Percentiles rank a stretch among this genome's conserved stretches.
phyloP scores from a whole-genome alignment of 2,329 filamentous ascomycete species.

The Stachybotrys elegans region DNA sequence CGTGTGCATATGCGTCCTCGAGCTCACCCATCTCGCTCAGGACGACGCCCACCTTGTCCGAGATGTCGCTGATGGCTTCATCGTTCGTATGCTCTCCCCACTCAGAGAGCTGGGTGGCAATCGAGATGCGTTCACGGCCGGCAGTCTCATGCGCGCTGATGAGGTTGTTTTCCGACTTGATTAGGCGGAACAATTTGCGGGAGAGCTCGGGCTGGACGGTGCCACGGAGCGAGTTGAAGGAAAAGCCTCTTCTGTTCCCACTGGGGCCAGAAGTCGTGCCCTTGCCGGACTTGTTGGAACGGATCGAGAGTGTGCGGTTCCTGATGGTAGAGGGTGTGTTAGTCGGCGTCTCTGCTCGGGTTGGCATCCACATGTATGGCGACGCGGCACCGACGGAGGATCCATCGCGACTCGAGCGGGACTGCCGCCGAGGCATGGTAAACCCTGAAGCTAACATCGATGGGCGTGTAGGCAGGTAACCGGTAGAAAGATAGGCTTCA shows the following conservation, averaged over 20 bases:
- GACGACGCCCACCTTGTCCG: constrained; percentile 92
- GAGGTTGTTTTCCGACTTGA: constrained; percentile 90
- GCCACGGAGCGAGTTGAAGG: constrained; percentile 80
- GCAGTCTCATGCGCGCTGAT: constrained; percentile 81
- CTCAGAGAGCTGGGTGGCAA: constrained; percentile 87
- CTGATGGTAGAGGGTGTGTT: constrained; percentile 34
- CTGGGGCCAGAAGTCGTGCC: constrained; percentile 29
- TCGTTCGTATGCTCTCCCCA: constrained; percentile 94
- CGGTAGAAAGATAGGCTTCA: too few relatives aligned
- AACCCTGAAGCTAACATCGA: too few relatives aligned
- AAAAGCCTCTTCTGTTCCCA: constrained; percentile 65
- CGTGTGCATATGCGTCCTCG: constrained; percentile 82
- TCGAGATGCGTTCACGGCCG: constrained; percentile 74
- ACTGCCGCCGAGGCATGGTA: too few relatives aligned
- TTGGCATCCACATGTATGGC: constrained; percentile 10
- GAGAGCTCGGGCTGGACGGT: constrained; percentile 82
- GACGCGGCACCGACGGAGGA: constrained; percentile 15
- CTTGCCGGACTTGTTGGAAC: constrained; percentile 53
- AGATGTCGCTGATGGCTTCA: constrained; percentile 81
- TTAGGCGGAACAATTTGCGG: constrained; percentile 82
- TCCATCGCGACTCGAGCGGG: constrained; percentile 25
- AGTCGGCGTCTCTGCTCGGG: constrained; percentile 17
- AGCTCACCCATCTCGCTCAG: constrained; percentile 91
- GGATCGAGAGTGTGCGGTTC: constrained; percentile 71
- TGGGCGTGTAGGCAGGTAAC: too few relatives aligned